Conservation (phyloP, 2,329 filamentous ascomycete genomes). For the Apiospora pterosperma region DNA sequence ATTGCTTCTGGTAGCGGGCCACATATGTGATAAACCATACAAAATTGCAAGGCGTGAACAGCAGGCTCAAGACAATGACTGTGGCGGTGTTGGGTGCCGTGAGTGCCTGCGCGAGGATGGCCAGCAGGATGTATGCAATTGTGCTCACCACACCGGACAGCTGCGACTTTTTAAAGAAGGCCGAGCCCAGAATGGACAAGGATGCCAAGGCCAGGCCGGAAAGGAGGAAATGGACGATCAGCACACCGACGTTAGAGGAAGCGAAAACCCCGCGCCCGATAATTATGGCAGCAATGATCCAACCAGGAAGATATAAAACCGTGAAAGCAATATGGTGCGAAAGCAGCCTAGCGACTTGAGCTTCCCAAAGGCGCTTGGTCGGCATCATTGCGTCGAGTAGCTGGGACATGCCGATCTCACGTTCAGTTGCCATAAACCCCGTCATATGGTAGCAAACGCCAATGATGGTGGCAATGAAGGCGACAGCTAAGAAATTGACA, state of each 20-base stretch:
- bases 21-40: constrained; percentile 75
- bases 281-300: constrained; percentile 72
- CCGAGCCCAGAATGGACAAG: constrained; percentile 75
- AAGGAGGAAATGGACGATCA: constrained; percentile 72
- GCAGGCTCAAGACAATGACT: constrained; percentile 66
- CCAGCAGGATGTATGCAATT: constrained; percentile 70
- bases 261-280: constrained; percentile 62
- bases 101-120: constrained; percentile 76
- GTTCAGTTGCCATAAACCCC: constrained; percentile 79
- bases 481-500: constrained; percentile 72
- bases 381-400: constrained; percentile 91
- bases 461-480: constrained; percentile 75
- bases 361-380: constrained; percentile 68
- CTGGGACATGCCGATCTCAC: constrained; percentile 83
- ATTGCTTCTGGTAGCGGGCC: constrained; percentile 69
- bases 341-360: constrained; percentile 72
- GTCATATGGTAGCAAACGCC: constrained; percentile 85
- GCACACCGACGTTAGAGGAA: constrained; percentile 59
- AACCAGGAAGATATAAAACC: constrained; percentile 75
- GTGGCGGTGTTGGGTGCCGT: constrained; percentile 58
- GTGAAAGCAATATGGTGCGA: constrained; percentile 80
- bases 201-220: constrained; percentile 75
- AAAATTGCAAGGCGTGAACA: constrained; percentile 88
- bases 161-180: constrained; percentile 84
- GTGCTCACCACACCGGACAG: constrained; percentile 79